Conservation (phyloP, 257 asterid species). For the Jasminum sambac region DNA sequence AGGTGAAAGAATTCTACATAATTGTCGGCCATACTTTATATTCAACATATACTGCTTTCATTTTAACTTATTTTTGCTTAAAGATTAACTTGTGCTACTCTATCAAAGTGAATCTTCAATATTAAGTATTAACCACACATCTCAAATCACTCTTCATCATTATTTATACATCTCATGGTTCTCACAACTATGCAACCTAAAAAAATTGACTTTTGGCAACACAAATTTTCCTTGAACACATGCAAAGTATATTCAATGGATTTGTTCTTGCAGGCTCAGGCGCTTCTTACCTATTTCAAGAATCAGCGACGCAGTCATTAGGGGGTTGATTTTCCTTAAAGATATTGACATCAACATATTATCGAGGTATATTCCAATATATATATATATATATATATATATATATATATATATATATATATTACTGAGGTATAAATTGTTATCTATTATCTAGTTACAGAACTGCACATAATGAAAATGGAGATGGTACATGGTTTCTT, state of each 20-base stretch:
- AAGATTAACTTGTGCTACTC: no score
- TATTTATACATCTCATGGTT: no score
- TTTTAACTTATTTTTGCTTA: no score
- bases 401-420: no score
- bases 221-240: no score
- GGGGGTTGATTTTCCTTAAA: conserved; percentile 47
- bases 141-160: no score
- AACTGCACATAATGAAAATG: conserved; percentile 25
- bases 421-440: conserved; percentile 24
- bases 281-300: conserved; percentile 70
- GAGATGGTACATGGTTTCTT: conserved; percentile 5
- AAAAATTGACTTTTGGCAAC: no score
- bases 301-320: conserved; percentile 76
- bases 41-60: neutral
- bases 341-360: conserved; percentile 22
- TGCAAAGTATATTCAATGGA: neutral
- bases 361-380: conserved; percentile 27
- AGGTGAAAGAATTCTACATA: conserved; percentile 36
- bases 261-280: conserved; percentile 64
- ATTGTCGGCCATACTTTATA: neutral
- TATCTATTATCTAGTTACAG: conserved; percentile 29
- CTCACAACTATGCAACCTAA: no score
- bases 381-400: no score
- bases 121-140: no score
- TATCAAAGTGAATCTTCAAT: no score